Conservation (phyloP, 345 rosid genomes). For the Gossypium herbaceum region DNA sequence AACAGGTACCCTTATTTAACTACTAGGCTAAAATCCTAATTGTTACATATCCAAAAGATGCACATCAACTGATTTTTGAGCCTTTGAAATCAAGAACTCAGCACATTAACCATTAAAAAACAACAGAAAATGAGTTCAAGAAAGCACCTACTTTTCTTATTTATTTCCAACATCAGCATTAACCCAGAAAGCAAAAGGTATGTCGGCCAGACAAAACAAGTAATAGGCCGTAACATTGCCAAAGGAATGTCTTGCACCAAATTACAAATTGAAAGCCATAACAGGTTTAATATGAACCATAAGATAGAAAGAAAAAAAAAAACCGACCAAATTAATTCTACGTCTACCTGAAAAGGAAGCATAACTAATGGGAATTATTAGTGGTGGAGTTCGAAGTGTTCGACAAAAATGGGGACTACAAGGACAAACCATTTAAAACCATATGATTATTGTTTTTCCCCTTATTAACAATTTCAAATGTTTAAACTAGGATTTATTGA, state of each 20-base stretch:
- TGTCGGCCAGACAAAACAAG: constrained; percentile 6
- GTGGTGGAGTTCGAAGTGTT: not conserved
- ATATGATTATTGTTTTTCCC: too few relatives aligned
- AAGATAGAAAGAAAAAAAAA: not conserved
- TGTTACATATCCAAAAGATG: not conserved
- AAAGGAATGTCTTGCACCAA: constrained; percentile 9
- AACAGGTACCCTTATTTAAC: not conserved
- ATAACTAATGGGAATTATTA: constrained; percentile 10
- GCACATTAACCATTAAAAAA: not conserved
- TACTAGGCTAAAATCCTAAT: too few relatives aligned
- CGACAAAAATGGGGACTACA: too few relatives aligned
- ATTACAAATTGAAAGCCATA: not conserved
- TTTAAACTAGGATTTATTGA: too few relatives aligned
- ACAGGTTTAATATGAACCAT: not conserved
- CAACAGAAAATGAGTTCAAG: not conserved
- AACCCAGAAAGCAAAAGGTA: constrained; percentile 1
- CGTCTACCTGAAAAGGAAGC: not conserved
- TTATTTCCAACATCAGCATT: not conserved
- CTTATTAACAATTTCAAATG: too few relatives aligned
- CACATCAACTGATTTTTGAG: constrained; percentile 4
- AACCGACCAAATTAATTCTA: not conserved
- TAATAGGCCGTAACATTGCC: not conserved
- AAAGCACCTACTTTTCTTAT: not conserved
- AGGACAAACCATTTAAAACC: too few relatives aligned
- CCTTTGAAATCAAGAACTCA: not conserved